Conservation (phyloP, 805 yeast genomes). For the Metschnikowia picachoensis region DNA sequence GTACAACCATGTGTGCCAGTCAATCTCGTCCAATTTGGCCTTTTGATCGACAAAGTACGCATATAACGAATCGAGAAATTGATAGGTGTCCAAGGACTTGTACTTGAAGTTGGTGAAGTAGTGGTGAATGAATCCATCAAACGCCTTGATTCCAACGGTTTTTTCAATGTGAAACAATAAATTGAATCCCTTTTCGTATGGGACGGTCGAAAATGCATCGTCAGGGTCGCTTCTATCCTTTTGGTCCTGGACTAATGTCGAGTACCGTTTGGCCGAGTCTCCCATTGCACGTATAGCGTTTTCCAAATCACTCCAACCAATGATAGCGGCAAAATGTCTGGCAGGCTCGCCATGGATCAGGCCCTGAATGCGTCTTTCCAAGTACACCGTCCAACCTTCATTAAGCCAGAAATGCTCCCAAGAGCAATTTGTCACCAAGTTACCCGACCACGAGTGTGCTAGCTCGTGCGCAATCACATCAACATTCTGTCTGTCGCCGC, state of each 20-base stretch:
- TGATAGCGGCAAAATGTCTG: conserved; percentile 77
- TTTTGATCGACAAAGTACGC: conserved; percentile 54
- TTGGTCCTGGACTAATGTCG: conserved; percentile 67
- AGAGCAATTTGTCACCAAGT: conserved; percentile 81
- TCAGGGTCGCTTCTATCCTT: conserved; percentile 77
- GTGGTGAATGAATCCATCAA: conserved; percentile 76
- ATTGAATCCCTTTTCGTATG: conserved; percentile 88
- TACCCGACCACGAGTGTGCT: conserved; percentile 92
- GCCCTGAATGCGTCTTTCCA: conserved; percentile 80
- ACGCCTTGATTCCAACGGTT: conserved; percentile 52
- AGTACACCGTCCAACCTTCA: conserved; percentile 94
- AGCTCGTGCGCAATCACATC: conserved; percentile 91
- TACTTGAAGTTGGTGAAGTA: conserved; percentile 70
- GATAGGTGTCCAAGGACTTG: conserved; percentile 73
- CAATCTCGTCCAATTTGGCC: conserved; percentile 59
- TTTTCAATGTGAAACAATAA: conserved; percentile 72
- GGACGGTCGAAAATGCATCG: conserved; percentile 82
- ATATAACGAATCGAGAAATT: conserved; percentile 72
- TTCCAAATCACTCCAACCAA: conserved; percentile 83
- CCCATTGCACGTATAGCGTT: conserved; percentile 67
- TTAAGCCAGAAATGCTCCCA: conserved; percentile 96
- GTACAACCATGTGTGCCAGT: conserved; percentile 84
- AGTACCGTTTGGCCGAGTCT: conserved; percentile 45
- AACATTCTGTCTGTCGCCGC: conserved; percentile 81
- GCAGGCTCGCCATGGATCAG: conserved; percentile 72